Evolutionary conservation across 164 flowering plant species (phyloP).

Genomic region (Malania oleifera): DNA sequence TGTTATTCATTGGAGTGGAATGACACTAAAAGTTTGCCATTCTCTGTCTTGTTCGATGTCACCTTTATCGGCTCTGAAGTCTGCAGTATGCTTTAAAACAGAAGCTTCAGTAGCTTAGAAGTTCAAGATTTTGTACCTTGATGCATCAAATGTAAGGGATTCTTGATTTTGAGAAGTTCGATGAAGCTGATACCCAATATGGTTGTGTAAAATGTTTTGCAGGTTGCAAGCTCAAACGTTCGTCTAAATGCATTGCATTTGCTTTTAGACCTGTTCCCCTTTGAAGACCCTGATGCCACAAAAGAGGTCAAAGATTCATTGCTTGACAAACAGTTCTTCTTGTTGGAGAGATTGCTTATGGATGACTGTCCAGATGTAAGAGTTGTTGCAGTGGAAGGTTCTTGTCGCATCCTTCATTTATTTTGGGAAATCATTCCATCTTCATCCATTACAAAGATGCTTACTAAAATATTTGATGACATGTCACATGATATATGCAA

Average conservation of each 20-base stretch:
- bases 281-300: conserved; percentile 92
- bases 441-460: conserved; percentile 59
- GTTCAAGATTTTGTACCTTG: too few species aligned
- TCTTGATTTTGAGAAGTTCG: neutral
- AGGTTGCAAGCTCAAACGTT: conserved; percentile 97
- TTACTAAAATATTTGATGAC: conserved; percentile 63
- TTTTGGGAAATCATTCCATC: conserved; percentile 96
- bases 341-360: conserved; percentile 64
- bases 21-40: too few species aligned
- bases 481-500: conserved; percentile 59
- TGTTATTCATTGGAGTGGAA: too few species aligned
- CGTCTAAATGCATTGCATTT: conserved; percentile 90
- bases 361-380: conserved; percentile 90
- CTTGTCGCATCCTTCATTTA: conserved; percentile 75
- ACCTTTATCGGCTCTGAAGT: too few species aligned
- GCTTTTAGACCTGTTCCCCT: conserved; percentile 88
- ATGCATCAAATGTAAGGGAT: too few species aligned
- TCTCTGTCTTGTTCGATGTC: too few species aligned
- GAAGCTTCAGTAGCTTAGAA: too few species aligned
- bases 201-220: conserved; percentile 17
- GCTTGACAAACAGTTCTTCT: conserved; percentile 73
- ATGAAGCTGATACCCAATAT: neutral
- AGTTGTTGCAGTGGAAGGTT: conserved; percentile 89
- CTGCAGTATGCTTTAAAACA: too few species aligned
- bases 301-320: conserved; percentile 76